Base-by-base conservation (phyloP, 2,329 filamentous ascomycete genomes). In the Verticillium tricorpus region DNA sequence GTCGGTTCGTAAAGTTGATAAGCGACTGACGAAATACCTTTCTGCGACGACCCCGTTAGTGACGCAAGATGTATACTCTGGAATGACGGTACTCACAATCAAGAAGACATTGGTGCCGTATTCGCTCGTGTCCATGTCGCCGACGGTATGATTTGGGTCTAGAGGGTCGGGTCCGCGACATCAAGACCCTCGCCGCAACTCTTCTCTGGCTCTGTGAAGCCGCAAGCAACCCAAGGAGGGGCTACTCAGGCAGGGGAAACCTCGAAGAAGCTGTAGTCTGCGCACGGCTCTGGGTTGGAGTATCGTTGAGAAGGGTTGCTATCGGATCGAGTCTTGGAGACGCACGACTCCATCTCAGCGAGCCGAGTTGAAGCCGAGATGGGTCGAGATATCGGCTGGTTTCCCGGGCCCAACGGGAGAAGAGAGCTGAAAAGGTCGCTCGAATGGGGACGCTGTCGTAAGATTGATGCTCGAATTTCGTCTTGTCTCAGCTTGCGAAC, bases 111-210 rank as follows among this genome's bases (percentile, higher is more conserved):
- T 87, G 71, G 85, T 87, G 70, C 85, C 83, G 74, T 85, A 86
- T 76, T 87, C 84, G 67, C 83, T 82, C 73, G 82, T 81, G 74
- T 87, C 85, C 85, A 87, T 87, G 71, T 82, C 84, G 82, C 71
- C 74, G 68, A 71, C 74, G 68, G 73, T 70, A 67, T 73, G 66
- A 70, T 58, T 52, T 57, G 58, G 45, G 15, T 19, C 9, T 28
- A 17, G 31, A 17, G 25, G 17, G 58, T 22, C 58, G 59, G 60
- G 62, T 59, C 57, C 15, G 63, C 63, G 59, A 65, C 64, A 66
- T 66, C 50, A 65, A 66, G 63, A n/a, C 62, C 60, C 59, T 59
- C 62, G 58, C 60, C 57, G 63, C 61, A 56, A 60, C 58, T 60
- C 59, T 56, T 65, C 63, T 57, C 56, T 35, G 45, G 61, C 63